Evolutionary conservation across 2,329 filamentous ascomycete genomes (phyloP), one percentile per base, ranked within the genome.

Genomic region (Aspergillus fructus): DNA sequence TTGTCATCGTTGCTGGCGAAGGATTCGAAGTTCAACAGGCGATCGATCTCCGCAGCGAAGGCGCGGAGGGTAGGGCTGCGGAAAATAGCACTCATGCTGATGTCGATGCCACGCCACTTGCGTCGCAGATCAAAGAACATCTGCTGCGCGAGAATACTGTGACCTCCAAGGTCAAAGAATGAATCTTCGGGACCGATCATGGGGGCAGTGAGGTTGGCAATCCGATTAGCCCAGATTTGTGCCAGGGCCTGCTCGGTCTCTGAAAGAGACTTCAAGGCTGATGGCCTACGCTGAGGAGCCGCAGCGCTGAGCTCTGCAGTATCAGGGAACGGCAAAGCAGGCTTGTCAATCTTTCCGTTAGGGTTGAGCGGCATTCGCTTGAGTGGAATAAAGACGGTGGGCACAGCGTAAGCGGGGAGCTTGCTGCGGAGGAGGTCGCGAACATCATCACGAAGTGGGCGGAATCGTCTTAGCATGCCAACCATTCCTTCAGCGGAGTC

Each of bases 291-390:
- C 53, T 79, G 77, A 33, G 77, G 78, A 56, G 80, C 79, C 4
- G 83, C 83, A 30, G 84, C 82, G 47, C 83, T 82, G 34, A 88
- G 80, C 65, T 90, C 83, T 12, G 85, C 84, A 23, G 85, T 85
- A 72, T 93, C 90, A 40, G 86, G 93, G 82, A 93, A 94, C 0
- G 91, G 91, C 52, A 96, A 79, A 2, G 85, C 85, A 13, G 89
- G 88, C 74, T 87, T 89, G 74, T 96, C 91, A 42, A 93, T 85
- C 76, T 94, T 94, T 66, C 90, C 89, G 64, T 92, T 92, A n/a
- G 89, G 89, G 71, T 91, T 93, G n/a, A 93, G 75, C 1, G 90
- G 90, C 61, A 93, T 82, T 55, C 86, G 85, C 59, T 85, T 81
- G 55, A 94, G 84, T 0, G 87, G 83, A 42, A 94, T 89, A 62